Conservation (phyloP, 371 early-diverging fungal species). For the Apophysomyces sp. region DNA sequence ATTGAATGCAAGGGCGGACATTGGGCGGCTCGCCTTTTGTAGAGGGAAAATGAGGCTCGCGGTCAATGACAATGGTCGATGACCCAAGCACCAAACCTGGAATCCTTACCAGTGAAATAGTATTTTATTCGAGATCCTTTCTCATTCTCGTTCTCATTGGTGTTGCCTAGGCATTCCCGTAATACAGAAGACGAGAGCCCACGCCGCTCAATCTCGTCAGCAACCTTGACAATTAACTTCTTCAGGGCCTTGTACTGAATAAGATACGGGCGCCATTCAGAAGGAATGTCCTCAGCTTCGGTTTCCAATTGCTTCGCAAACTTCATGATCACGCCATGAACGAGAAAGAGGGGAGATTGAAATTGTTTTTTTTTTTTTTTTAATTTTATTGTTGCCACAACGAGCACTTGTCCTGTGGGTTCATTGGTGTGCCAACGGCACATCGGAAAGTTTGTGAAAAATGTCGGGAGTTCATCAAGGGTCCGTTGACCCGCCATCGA, state of each 20-base stretch:
- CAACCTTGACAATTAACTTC: constrained; percentile 61
- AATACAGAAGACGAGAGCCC: constrained; percentile 52
- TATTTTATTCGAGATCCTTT: constrained; percentile 46
- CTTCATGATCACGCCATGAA: constrained; percentile 72
- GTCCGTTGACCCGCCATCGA: constrained; percentile 67
- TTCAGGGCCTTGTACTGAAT: constrained; percentile 68
- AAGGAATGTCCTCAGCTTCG: constrained; percentile 65
- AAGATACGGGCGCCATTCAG: constrained; percentile 63
- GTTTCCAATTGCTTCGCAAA: constrained; percentile 72
- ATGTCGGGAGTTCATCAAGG: constrained; percentile 58
- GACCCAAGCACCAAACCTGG: not conserved
- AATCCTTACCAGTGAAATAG: constrained; percentile 50
- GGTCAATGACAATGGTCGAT: not conserved
- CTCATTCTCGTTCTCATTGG: constrained; percentile 8
- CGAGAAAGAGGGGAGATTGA: not conserved
- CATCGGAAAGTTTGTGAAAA: constrained; percentile 72
- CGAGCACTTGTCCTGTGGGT: constrained; percentile 55
- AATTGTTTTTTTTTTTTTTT: not conserved
- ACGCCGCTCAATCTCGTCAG: constrained; percentile 65
- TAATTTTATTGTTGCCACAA: constrained; percentile 42
- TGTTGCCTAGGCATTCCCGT: constrained; percentile 43
- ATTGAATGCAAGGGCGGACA: constrained; percentile 43
- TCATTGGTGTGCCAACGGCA: constrained; percentile 50
- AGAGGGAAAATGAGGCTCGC: too few relatives aligned
- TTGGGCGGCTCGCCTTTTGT: constrained; percentile 45